Percentiles rank a stretch among this genome's conserved stretches.
These are phyloP conservation scores for Trametes punicea DNA, from an alignment of 768 basidiomycete genomes.

Conservation along the genomic window DNA sequence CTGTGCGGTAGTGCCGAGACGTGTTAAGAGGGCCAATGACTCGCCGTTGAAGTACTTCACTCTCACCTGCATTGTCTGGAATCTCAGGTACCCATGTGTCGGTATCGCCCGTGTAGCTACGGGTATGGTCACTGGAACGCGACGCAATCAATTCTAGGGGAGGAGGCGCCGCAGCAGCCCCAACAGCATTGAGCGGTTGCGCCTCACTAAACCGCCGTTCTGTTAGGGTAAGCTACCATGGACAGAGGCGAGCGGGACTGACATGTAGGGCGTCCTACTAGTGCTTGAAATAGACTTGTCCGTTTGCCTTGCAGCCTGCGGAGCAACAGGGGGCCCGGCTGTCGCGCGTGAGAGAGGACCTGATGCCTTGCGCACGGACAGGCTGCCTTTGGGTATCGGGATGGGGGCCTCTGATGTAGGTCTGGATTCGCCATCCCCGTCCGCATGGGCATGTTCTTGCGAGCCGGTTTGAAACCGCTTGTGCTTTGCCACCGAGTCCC, in stretches of 20 bases:
- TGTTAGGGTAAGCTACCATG: neutral
- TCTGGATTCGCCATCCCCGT: no score
- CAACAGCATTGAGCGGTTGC: neutral
- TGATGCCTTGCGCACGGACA: no score
- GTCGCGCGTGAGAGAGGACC: no score
- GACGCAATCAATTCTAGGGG: neutral
- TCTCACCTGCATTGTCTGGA: neutral
- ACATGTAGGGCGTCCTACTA: neutral
- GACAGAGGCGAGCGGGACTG: neutral
- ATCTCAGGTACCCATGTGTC: neutral
- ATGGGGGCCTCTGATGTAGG: neutral
- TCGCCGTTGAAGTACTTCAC: neutral
- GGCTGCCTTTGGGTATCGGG: neutral
- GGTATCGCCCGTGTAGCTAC: neutral
- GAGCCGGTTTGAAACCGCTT: no score
- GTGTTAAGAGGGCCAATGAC: neutral
- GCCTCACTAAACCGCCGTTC: neutral
- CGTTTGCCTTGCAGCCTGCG: neutral
- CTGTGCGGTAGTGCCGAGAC: neutral
- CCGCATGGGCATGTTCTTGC: no score
- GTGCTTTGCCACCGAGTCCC: no score
- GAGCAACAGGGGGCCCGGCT: no score
- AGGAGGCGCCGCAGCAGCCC: neutral
- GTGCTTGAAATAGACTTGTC: neutral
- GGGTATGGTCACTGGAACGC: neutral